Evolutionary conservation across 805 yeast species (phyloP).

Genomic region (Metschnikowia bowlesiae): DNA sequence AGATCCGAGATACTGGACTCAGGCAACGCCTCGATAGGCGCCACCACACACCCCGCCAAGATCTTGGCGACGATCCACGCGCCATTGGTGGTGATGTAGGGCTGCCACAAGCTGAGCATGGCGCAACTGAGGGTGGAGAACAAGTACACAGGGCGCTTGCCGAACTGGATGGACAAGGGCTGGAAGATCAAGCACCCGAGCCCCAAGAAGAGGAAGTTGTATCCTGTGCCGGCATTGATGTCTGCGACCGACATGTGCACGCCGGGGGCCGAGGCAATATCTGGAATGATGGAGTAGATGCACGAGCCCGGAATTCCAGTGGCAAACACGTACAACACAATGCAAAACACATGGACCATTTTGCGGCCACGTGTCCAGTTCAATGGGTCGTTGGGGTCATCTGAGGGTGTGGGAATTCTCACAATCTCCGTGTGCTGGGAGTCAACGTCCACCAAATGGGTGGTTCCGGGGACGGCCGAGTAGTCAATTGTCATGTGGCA

Average conservation of each 20-base stretch:
- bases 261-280: conserved; percentile 13
- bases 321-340: conserved; percentile 30
- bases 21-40: conserved; percentile 46
- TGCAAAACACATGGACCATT: conserved; percentile 41
- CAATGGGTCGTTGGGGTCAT: conserved; percentile 66
- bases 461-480: conserved; percentile 45
- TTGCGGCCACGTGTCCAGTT: conserved; percentile 56
- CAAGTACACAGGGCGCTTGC: conserved; percentile 44
- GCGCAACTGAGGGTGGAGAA: conserved; percentile 36
- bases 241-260: conserved; percentile 13
- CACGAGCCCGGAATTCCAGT: conserved; percentile 31
- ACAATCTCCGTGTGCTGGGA: conserved; percentile 39
- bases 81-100: conserved; percentile 31
- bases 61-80: conserved; percentile 15
- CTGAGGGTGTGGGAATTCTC: conserved; percentile 61
- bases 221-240: conserved; percentile 16
- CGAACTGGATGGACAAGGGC: conserved; percentile 47
- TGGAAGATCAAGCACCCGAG: conserved; percentile 48
- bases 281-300: conserved; percentile 14
- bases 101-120: conserved; percentile 40
- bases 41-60: conserved; percentile 25
- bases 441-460: conserved; percentile 44
- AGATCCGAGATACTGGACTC: conserved; percentile 47
- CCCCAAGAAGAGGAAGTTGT: conserved; percentile 14
- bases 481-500: conserved; percentile 6